Evolutionary conservation across 2,329 filamentous ascomycete species (phyloP).

Genomic region (Chlorencoelia australis): DNA sequence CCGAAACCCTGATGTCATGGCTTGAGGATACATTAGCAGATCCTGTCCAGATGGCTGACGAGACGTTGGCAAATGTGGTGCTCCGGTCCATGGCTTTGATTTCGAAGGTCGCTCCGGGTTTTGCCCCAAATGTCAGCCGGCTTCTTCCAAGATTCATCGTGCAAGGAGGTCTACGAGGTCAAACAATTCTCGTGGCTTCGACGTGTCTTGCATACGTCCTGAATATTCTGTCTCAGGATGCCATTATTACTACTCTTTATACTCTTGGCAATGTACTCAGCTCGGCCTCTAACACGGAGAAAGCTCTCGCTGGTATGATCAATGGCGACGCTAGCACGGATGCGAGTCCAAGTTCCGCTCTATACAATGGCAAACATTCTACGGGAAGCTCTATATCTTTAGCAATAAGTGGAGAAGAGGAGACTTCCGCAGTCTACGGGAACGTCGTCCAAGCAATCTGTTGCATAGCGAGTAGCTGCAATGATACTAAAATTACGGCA

Average conservation of each 20-base stretch:
- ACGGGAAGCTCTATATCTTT: slow-evolving; percentile 74
- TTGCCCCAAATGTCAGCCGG: slow-evolving; percentile 66
- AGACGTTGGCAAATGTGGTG: slow-evolving; percentile 64
- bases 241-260: slow-evolving; percentile 89
- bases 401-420: slow-evolving; percentile 64
- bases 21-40: slow-evolving; percentile 75
- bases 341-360: slow-evolving; percentile 33
- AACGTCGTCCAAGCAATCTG: slow-evolving; percentile 96
- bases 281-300: slow-evolving; percentile 43
- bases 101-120: slow-evolving; percentile 61
- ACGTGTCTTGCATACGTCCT: slow-evolving; percentile 74
- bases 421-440: slow-evolving; percentile 64
- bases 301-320: slow-evolving; percentile 27
- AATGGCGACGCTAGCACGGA: slow-evolving; percentile 45
- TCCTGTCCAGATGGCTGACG: slow-evolving; percentile 70
- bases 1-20: slow-evolving; percentile 72
- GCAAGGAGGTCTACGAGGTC: slow-evolving; percentile 61
- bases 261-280: slow-evolving; percentile 93
- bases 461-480: slow-evolving; percentile 69
- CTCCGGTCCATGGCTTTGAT: slow-evolving; percentile 75
- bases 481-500: slow-evolving; percentile 86
- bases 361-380: slow-evolving; percentile 47
- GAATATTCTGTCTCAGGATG: slow-evolving; percentile 77
- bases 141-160: slow-evolving; percentile 81
- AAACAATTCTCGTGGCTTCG: slow-evolving; percentile 69